Evolutionary conservation across 306 rosid genomes (phyloP).

Genomic region (Acmispon strigosus): DNA sequence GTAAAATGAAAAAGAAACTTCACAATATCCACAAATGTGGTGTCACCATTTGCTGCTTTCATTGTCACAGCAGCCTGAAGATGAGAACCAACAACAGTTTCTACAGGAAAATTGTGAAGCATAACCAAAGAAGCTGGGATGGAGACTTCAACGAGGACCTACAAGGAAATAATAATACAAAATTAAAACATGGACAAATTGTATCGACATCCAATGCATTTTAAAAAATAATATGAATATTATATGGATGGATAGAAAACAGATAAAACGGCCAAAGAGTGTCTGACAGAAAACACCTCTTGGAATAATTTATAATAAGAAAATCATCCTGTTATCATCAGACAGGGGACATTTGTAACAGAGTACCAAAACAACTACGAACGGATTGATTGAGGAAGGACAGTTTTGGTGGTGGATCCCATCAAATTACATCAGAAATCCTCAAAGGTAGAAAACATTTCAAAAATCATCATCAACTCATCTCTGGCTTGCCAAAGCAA

Average conservation of each 20-base stretch:
- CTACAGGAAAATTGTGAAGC: conserved; percentile 77
- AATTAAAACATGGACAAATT: conserved; percentile 1
- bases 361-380: background rate
- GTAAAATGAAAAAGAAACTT: conserved; percentile 9
- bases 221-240: background rate
- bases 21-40: conserved; percentile 7
- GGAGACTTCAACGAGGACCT: conserved; percentile 84
- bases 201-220: background rate
- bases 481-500: too few species aligned
- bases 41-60: conserved; percentile 76
- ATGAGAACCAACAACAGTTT: conserved; percentile 83
- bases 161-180: conserved; percentile 17
- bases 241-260: background rate
- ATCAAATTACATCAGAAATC: too few species aligned
- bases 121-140: conserved; percentile 69
- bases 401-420: too few species aligned
- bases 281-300: background rate
- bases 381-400: background rate
- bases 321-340: background rate
- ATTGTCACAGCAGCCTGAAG: conserved; percentile 85
- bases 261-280: background rate
- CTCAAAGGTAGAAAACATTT: too few species aligned
- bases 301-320: background rate
- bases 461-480: too few species aligned
- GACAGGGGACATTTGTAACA: background rate